These are phyloP conservation scores for Calonectria fujianensis DNA, from an alignment of 2,329 filamentous ascomycete species.

Conservation along the genomic window DNA sequence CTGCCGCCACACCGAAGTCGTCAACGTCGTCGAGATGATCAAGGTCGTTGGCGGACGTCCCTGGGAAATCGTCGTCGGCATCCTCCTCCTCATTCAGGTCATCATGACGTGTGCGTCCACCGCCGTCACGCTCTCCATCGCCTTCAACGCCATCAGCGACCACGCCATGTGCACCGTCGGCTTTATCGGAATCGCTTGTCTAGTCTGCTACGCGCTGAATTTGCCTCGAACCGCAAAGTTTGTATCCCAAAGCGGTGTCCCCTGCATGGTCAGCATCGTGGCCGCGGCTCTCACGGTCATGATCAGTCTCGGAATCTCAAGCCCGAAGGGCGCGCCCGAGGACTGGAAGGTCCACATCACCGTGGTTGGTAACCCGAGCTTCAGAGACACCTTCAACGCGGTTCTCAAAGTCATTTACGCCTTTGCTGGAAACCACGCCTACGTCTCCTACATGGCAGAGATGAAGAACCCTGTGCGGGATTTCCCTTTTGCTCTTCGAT, in stretches of 20 bases:
- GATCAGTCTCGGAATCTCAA: constrained; percentile 46
- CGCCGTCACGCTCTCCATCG: constrained; percentile 77
- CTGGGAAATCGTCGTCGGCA: constrained; percentile 37
- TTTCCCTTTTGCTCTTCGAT: constrained; percentile 42
- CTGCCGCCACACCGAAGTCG: constrained; percentile 35
- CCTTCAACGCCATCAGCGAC: constrained; percentile 79
- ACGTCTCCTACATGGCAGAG: constrained; percentile 51
- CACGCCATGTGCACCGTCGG: constrained; percentile 77
- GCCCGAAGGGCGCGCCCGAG: constrained; percentile 38
- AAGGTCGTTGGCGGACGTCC: constrained; percentile 41
- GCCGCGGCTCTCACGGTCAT: constrained; percentile 50
- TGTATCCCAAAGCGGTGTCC: constrained; percentile 44
- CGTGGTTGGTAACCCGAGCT: constrained; percentile 34
- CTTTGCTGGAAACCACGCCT: constrained; percentile 51
- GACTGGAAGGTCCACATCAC: constrained; percentile 44
- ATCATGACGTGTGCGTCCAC: constrained; percentile 66
- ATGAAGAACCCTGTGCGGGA: constrained; percentile 48
- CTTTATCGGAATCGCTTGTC: constrained; percentile 76
- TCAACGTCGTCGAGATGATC: constrained; percentile 43
- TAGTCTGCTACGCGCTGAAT: constrained; percentile 76
- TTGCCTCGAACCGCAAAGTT: constrained; percentile 77
- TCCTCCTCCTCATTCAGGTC: constrained; percentile 37
- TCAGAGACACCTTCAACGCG: constrained; percentile 42
- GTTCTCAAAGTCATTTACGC: constrained; percentile 48
- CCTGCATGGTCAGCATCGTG: constrained; percentile 48